Percentiles rank a stretch among this genome's conserved stretches.
Conservation (phyloP, 2,329 filamentous ascomycete genomes). For the Diaporthe caulivora region DNA sequence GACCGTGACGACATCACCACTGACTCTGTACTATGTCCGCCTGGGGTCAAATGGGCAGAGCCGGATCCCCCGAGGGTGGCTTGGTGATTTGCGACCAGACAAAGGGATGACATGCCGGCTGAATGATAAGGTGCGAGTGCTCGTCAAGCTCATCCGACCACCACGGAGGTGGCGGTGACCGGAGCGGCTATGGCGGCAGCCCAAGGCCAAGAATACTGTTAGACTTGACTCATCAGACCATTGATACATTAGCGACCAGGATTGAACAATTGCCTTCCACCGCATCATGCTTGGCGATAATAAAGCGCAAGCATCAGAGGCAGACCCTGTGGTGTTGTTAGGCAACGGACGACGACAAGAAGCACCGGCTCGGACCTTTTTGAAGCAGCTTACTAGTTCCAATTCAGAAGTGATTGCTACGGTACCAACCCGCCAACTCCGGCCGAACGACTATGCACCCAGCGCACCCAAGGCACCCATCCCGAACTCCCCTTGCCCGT, state of each 20-base stretch:
- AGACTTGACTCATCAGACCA: conserved; percentile 5
- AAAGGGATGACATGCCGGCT: conserved; percentile 4
- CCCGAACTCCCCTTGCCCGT: conserved; percentile 2
- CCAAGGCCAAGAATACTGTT: not conserved
- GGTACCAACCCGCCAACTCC: conserved; percentile 4
- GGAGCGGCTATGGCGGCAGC: not conserved
- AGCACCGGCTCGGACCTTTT: conserved; percentile 13
- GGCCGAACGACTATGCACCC: conserved; percentile 15
- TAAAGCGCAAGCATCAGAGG: not conserved
- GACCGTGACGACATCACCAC: conserved; percentile 23
- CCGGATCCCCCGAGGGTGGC: not conserved
- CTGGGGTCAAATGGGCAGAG: not conserved
- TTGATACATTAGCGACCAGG: not conserved
- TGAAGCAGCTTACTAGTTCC: conserved; percentile 25
- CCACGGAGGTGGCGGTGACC: conserved; percentile 24
- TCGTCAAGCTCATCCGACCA: conserved; percentile 6
- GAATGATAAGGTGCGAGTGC: not conserved
- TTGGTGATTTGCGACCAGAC: conserved; percentile 1
- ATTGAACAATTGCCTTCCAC: not conserved
- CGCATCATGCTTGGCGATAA: conserved; percentile 18
- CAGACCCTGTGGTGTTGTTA: not conserved
- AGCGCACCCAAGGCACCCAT: not conserved
- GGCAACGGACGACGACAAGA: not conserved
- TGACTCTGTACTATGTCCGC: not conserved
- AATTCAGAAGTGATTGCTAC: conserved; percentile 22